Evolutionary conservation across 225 moss, liverwort and hornwort genomes (phyloP).

Genomic region (Sphagnum contortum): DNA sequence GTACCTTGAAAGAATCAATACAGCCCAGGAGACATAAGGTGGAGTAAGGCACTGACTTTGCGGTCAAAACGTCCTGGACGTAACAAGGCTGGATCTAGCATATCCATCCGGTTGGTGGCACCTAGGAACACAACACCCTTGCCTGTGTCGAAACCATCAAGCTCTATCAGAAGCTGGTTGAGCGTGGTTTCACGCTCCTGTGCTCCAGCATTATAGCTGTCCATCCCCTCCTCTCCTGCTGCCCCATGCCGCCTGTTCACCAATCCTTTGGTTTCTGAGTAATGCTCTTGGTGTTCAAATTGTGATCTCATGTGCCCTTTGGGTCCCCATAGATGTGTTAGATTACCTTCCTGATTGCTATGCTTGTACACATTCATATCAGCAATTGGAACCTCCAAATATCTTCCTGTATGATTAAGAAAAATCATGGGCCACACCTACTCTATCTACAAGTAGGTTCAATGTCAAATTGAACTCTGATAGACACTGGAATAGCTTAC

Average conservation of each 20-base stretch:
- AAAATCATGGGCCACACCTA: too few species aligned
- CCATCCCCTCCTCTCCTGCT: constrained; percentile 94
- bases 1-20: too few species aligned
- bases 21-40: too few species aligned
- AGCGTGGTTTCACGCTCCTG: constrained; percentile 96
- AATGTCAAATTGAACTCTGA: too few species aligned
- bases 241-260: constrained; percentile 79
- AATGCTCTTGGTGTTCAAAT: background rate
- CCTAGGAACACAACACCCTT: constrained; percentile 98
- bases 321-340: too few species aligned
- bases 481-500: too few species aligned
- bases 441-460: too few species aligned
- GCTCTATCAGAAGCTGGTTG: constrained; percentile 93
- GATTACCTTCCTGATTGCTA: too few species aligned
- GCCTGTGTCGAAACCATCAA: constrained; percentile 95
- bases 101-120: constrained; percentile 97
- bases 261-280: background rate
- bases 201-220: constrained; percentile 92
- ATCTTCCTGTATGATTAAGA: too few species aligned
- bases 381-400: too few species aligned
- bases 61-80: constrained; percentile 95
- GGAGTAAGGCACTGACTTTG: constrained; percentile 27
- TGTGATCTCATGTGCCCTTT: background rate
- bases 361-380: too few species aligned
- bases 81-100: constrained; percentile 93